Evolutionary conservation across 2,329 filamentous ascomycete species (phyloP), one percentile per base, ranked within the genome.

Genomic region (Botrytis sinoallii): DNA sequence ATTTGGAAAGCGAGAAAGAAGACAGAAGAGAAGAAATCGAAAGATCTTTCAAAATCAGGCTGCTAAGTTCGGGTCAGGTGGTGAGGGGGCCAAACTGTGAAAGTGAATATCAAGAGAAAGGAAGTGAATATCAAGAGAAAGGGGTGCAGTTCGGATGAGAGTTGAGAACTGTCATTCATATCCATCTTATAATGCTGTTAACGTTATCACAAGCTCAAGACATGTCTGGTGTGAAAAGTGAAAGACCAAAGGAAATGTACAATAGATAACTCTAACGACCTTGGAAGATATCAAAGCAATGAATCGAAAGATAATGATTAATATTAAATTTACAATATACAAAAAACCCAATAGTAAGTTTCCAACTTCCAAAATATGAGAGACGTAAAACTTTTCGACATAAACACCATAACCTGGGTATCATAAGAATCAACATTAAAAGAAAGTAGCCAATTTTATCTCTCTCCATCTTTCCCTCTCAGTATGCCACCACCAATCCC

Each of bases 401-500:
- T 61, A 71, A 57, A 71, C 48, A 65, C 57, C 67, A 64, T 44
- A 52, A 16, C 59, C 44, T 46, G 67, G 68, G 72, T 71, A 74
- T 75, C 64, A 74, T 32, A 32, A 72, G 22, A 73, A 63, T 18
- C 14, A 65, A 38, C 22, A 32, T 59, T 35, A 48, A 73, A 81
- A 80, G 44, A 79, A 75, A 70, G 74, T 78, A 64, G 75, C 74
- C 46, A 80, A 52, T 10, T 65, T 46, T 3, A 78, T 40, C 65
- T 79, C 77, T 65, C 72, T 79, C 79, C 79, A 80, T 40, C 79
- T 59, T 18, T 75, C 77, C 42, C 80, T 71, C 57, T 80, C 80
- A 9, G 75, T 79, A 76, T 81, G 79, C 70, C 77, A 77, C 79
- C 79, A 80, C 38, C 75, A 75, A 38, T 81, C 79, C 65, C 78